Evolutionary conservation across 371 early-diverging fungal species (phyloP).

Genomic region (Zychaea mexicana): DNA sequence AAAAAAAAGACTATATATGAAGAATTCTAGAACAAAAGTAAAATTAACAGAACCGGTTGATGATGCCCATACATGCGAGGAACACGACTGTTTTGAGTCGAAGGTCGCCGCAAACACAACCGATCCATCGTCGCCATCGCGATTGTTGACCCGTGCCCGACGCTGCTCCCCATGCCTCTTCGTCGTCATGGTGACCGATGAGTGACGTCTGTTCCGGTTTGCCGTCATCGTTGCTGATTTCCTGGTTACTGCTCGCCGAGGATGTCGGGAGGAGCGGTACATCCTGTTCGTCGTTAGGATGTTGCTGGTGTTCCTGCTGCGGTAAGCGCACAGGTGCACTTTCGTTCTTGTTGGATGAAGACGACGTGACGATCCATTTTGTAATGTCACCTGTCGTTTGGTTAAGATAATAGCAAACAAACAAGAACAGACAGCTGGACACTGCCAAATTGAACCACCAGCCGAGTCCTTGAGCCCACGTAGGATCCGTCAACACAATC

Average conservation of each 20-base stretch:
- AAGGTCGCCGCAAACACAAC: constrained; percentile 13
- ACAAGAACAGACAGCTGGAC: constrained; percentile 56
- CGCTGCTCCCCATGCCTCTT: constrained; percentile 13
- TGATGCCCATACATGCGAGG: constrained; percentile 15
- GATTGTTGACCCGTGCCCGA: background rate
- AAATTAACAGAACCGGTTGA: constrained; percentile 29
- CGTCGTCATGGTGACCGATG: background rate
- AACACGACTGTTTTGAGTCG: constrained; percentile 22
- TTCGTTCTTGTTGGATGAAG: constrained; percentile 14
- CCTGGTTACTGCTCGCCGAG: background rate
- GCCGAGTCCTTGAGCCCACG: constrained; percentile 33
- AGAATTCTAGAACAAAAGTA: constrained; percentile 1
- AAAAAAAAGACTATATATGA: background rate
- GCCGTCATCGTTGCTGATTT: background rate
- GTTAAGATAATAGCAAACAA: constrained; percentile 55
- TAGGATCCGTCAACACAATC: constrained; percentile 37
- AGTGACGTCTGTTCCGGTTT: background rate
- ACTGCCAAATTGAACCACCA: constrained; percentile 62
- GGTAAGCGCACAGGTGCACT: background rate
- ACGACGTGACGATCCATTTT: constrained; percentile 33
- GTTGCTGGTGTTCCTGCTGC: background rate
- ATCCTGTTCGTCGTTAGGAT: constrained; percentile 18
- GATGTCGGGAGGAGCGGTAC: constrained; percentile 30
- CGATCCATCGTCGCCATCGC: background rate
- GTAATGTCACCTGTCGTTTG: constrained; percentile 55